Conservation (phyloP, 164 flowering plant species). For the Vitis labrusca region DNA sequence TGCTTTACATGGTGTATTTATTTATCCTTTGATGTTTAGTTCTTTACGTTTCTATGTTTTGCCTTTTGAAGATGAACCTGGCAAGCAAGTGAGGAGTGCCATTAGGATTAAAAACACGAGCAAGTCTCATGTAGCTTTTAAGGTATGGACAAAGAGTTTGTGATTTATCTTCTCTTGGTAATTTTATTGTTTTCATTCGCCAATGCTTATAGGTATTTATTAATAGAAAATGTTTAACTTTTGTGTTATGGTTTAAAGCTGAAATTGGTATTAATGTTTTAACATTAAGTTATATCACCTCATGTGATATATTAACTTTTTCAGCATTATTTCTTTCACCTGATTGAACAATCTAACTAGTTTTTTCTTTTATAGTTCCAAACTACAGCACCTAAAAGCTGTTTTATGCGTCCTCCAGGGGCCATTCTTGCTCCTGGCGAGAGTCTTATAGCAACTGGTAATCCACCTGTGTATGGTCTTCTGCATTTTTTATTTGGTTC, state of each 20-base stretch:
- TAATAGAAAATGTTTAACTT: background rate
- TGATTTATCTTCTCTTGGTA: background rate
- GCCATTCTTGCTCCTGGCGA: slow-evolving; percentile 78
- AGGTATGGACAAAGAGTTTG: slow-evolving; percentile 31
- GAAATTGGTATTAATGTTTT: background rate
- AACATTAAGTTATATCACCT: background rate
- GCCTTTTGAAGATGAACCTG: slow-evolving; percentile 54
- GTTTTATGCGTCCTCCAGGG: slow-evolving; percentile 88
- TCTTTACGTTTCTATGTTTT: background rate
- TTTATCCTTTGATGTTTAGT: background rate
- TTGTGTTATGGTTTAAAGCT: background rate
- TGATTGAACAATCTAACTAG: background rate
- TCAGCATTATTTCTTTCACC: background rate
- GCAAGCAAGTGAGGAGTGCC: slow-evolving; percentile 71
- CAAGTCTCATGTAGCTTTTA: slow-evolving; percentile 70
- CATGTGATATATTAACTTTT: background rate
- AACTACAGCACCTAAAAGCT: slow-evolving; percentile 76
- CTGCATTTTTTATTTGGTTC: background rate
- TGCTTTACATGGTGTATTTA: background rate
- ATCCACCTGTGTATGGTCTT: background rate
- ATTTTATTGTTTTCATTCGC: background rate
- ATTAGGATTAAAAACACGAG: slow-evolving; percentile 59
- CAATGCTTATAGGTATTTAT: background rate
- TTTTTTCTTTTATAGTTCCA: slow-evolving; percentile 44
- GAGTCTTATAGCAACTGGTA: slow-evolving; percentile 71